Conservation (phyloP, 768 basidiomycete species). For the Leucosporidium yakuticum region DNA sequence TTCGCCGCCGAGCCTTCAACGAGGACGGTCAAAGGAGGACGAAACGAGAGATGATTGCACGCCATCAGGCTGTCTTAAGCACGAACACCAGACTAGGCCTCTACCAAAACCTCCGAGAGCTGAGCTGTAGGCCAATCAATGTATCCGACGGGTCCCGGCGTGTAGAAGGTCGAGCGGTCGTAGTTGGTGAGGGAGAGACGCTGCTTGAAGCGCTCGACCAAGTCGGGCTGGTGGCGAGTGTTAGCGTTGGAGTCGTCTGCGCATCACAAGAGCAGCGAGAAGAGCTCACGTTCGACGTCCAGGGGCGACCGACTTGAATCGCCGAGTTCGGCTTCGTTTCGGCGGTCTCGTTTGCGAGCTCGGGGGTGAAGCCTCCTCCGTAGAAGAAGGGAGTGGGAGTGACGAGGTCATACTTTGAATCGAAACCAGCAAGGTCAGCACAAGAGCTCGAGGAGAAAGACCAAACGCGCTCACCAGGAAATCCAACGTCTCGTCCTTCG, state of each 20-base stretch:
- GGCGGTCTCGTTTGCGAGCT: too few species aligned
- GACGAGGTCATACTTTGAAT: neutral
- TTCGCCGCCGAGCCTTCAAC: too few species aligned
- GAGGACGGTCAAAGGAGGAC: too few species aligned
- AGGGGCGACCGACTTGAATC: neutral
- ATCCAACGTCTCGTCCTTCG: neutral
- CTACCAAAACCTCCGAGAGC: neutral
- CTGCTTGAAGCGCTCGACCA: neutral
- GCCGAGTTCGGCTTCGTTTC: neutral
- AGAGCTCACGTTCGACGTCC: neutral
- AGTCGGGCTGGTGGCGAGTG: constrained; percentile 2
- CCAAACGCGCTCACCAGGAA: too few species aligned
- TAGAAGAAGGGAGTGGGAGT: too few species aligned
- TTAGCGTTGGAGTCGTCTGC: constrained; percentile 2
- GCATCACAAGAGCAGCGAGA: neutral
- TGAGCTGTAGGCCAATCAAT: neutral
- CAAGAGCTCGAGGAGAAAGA: neutral
- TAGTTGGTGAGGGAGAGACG: neutral
- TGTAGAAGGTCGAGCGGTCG: neutral
- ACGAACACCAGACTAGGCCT: too few species aligned
- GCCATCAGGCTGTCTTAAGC: too few species aligned
- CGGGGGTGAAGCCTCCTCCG: too few species aligned
- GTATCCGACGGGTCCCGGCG: neutral
- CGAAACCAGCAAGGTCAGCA: neutral
- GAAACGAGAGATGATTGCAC: too few species aligned